Percentiles rank a stretch among this genome's conserved stretches.
These are phyloP conservation scores for Niveomyces coronatus DNA, from an alignment of 2,329 filamentous ascomycete genomes.

Conservation along the genomic window DNA sequence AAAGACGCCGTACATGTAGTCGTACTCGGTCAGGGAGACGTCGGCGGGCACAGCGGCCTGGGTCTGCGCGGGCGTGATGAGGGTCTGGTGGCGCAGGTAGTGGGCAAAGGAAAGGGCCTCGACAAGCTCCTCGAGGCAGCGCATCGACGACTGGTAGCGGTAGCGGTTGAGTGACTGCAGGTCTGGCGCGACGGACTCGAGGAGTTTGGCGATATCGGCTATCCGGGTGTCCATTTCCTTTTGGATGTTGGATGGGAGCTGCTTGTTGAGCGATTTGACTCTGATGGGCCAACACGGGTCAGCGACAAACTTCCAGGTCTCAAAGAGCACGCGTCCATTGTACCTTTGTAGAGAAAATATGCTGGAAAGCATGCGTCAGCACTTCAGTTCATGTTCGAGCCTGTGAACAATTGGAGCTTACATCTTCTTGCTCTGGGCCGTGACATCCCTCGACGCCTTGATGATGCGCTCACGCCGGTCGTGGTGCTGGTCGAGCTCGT, in stretches of 20 bases:
- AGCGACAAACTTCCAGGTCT: too few species aligned
- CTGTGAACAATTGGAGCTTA: conserved; percentile 29
- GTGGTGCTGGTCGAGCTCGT: conserved; percentile 88
- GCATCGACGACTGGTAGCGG: conserved; percentile 71
- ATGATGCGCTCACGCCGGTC: conserved; percentile 83
- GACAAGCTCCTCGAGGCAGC: conserved; percentile 87
- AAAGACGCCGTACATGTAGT: conserved; percentile 86
- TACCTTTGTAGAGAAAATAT: conserved; percentile 26
- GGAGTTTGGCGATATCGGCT: conserved; percentile 58
- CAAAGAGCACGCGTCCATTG: too few species aligned
- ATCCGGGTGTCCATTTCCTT: conserved; percentile 62
- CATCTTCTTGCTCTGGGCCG: conserved; percentile 95
- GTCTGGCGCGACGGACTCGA: conserved; percentile 59
- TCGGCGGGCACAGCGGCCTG: conserved; percentile 35
- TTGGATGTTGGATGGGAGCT: conserved; percentile 57
- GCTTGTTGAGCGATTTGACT: conserved; percentile 50
- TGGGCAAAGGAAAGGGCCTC: conserved; percentile 84
- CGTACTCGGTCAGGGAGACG: conserved; percentile 62
- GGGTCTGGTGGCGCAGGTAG: conserved; percentile 67
- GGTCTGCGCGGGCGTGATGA: conserved; percentile 60
- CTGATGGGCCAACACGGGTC: conserved; percentile 36
- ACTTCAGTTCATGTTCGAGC: neutral
- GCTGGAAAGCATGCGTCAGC: conserved; percentile 9
- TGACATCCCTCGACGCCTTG: conserved; percentile 87
- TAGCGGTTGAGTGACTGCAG: conserved; percentile 69